Percentiles rank a stretch among this genome's conserved stretches.
Evolutionary conservation across 495 filamentous ascomycete genomes (phyloP).

Genomic region (Aspergillus ellipticus): DNA sequence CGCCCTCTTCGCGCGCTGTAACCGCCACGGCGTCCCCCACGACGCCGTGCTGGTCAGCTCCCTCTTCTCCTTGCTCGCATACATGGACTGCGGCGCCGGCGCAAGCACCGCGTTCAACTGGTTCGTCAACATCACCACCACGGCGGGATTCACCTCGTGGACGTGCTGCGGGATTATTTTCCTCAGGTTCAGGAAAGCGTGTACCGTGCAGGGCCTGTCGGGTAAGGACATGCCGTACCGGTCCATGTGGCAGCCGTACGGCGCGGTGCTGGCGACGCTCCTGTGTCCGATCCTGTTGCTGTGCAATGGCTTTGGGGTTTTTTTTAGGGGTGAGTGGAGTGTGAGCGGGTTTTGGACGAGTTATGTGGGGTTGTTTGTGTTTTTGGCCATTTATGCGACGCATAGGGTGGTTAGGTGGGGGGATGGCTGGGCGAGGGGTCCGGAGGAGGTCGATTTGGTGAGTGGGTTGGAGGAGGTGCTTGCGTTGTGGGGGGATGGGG

Average conservation of each 20-base stretch:
- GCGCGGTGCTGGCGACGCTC: constrained; percentile 35
- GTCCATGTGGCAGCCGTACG: constrained; percentile 41
- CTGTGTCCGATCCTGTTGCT: constrained; percentile 35
- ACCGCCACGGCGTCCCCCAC: constrained; percentile 36
- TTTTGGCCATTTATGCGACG: not conserved
- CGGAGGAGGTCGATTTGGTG: not conserved
- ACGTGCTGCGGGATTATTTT: constrained; percentile 49
- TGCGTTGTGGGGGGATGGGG: not conserved
- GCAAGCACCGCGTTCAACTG: constrained; percentile 31
- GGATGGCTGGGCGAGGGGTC: not conserved
- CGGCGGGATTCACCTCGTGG: constrained; percentile 52
- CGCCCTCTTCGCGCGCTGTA: constrained; percentile 31
- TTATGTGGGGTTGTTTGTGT: not conserved
- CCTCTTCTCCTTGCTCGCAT: constrained; percentile 21
- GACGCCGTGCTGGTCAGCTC: constrained; percentile 21
- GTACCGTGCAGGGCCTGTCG: constrained; percentile 38
- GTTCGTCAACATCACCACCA: constrained; percentile 54
- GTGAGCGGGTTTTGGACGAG: not conserved
- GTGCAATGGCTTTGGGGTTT: constrained; percentile 35
- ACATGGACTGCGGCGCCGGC: constrained; percentile 16
- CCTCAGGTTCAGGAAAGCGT: constrained; percentile 51
- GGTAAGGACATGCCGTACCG: constrained; percentile 36
- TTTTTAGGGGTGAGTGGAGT: not conserved
- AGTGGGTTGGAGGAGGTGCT: not conserved
- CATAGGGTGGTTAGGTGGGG: not conserved